phyloP scores from a whole-genome alignment of 805 yeast genomes.

The Myxozyma neglecta region DNA sequence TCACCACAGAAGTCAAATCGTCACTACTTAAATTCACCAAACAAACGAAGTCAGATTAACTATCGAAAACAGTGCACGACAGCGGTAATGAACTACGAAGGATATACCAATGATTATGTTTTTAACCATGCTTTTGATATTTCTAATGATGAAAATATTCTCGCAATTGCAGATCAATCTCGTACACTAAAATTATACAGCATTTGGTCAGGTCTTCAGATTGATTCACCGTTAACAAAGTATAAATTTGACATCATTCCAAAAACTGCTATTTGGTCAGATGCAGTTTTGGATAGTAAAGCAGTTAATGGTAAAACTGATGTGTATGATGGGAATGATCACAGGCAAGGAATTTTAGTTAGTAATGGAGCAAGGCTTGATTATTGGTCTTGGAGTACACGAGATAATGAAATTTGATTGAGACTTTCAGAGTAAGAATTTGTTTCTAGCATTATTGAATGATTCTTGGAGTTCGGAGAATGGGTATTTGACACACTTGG shows the following conservation, averaged over 20 bases:
- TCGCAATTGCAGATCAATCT: slow-evolving; percentile 27
- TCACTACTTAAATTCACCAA: neutral
- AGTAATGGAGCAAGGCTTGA: slow-evolving; percentile 26
- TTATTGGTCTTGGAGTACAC: slow-evolving; percentile 22
- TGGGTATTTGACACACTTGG: neutral
- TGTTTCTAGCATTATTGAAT: neutral
- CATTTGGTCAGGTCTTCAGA: slow-evolving; percentile 19
- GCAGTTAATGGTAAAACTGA: neutral
- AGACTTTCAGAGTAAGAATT: neutral
- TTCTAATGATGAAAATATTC: slow-evolving; percentile 15
- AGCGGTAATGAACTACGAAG: slow-evolving; percentile 21
- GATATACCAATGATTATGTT: slow-evolving; percentile 22
- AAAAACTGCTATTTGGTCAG: slow-evolving; percentile 21
- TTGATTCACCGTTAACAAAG: slow-evolving; percentile 13
- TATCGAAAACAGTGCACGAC: slow-evolving; percentile 1
- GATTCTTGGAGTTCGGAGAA: neutral
- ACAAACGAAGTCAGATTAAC: slow-evolving; percentile 4
- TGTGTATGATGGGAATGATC: neutral
- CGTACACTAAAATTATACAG: slow-evolving; percentile 20
- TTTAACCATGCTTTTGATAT: slow-evolving; percentile 29
- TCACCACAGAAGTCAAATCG: neutral
- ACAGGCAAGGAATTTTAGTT: slow-evolving; percentile 21
- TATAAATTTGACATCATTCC: slow-evolving; percentile 20
- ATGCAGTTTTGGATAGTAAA: neutral
- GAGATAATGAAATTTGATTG: neutral